Conservation (phyloP, 176 grass and related monocot genomes). For the Musa troglodytarum region DNA sequence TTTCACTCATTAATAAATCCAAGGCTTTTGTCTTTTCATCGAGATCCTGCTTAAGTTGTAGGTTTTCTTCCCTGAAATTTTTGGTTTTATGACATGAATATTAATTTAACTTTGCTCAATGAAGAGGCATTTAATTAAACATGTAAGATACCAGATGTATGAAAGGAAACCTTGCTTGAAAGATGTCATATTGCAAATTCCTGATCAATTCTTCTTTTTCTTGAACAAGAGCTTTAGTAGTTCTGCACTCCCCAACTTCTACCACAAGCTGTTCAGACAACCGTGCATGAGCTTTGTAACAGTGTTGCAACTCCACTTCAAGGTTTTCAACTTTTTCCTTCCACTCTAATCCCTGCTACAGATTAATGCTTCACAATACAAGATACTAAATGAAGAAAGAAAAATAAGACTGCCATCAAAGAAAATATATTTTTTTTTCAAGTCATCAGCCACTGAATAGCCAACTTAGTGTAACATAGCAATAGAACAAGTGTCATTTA, state of each 20-base stretch:
- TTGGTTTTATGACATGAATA: conserved; percentile 1
- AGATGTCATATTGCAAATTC: conserved; percentile 48
- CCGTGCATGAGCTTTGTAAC: conserved; percentile 71
- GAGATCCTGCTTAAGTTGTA: conserved; percentile 54
- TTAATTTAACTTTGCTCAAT: conserved; percentile 2
- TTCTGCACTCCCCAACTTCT: conserved; percentile 55
- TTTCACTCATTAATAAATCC: conserved; percentile 73
- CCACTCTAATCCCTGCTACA: conserved; percentile 64
- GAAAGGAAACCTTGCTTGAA: conserved; percentile 52
- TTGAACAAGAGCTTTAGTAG: conserved; percentile 50
- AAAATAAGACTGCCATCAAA: no score
- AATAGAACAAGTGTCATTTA: no score
- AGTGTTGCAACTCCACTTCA: conserved; percentile 77
- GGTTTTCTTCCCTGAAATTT: conserved; percentile 61
- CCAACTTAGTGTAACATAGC: no score
- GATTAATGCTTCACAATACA: not conserved
- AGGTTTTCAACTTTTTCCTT: conserved; percentile 85
- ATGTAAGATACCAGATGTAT: conserved; percentile 14
- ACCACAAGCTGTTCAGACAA: conserved; percentile 68
- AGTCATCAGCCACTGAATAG: no score
- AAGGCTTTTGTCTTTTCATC: conserved; percentile 68
- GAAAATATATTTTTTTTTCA: no score
- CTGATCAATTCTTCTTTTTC: conserved; percentile 57
- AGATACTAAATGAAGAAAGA: not conserved
- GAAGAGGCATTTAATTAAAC: conserved; percentile 12